These are phyloP conservation scores for Heliamphora exappendiculata DNA, from an alignment of 148 eudicot genomes.

Conservation along the genomic window DNA sequence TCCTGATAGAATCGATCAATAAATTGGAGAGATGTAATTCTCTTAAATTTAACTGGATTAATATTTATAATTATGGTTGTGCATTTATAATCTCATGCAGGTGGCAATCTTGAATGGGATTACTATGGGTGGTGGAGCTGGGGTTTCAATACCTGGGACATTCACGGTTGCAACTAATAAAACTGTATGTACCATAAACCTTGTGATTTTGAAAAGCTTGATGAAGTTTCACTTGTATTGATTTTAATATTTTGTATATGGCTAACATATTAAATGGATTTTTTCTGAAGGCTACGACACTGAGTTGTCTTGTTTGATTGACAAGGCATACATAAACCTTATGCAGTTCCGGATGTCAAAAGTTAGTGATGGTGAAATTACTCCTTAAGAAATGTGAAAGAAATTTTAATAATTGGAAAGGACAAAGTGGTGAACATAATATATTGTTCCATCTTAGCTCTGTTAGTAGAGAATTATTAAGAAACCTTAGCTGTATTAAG, in stretches of 20 bases:
- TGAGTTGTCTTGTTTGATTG: not conserved
- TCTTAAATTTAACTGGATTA: not conserved
- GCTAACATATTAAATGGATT: not conserved
- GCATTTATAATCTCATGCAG: conserved; percentile 29
- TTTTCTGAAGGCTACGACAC: not conserved
- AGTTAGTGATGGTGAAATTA: not conserved
- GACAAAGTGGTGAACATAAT: not conserved
- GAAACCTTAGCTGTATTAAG: not conserved
- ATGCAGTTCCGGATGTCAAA: not conserved
- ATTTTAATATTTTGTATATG: not conserved
- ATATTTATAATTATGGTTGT: conserved; percentile 7
- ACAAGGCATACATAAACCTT: not conserved
- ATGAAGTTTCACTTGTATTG: not conserved
- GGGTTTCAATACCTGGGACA: conserved; percentile 78
- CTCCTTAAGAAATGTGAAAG: not conserved
- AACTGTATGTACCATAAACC: conserved; percentile 46
- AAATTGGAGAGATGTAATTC: not conserved
- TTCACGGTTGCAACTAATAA: conserved; percentile 83
- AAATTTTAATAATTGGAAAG: not conserved
- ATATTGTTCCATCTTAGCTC: not conserved
- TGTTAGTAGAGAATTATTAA: not conserved
- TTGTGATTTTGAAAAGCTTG: not conserved
- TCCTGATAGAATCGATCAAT: not conserved
- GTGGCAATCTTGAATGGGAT: conserved; percentile 79
- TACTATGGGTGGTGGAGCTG: conserved; percentile 92